Base-by-base conservation (phyloP, 805 yeast species). In the Wickerhamiella spandovensis region DNA sequence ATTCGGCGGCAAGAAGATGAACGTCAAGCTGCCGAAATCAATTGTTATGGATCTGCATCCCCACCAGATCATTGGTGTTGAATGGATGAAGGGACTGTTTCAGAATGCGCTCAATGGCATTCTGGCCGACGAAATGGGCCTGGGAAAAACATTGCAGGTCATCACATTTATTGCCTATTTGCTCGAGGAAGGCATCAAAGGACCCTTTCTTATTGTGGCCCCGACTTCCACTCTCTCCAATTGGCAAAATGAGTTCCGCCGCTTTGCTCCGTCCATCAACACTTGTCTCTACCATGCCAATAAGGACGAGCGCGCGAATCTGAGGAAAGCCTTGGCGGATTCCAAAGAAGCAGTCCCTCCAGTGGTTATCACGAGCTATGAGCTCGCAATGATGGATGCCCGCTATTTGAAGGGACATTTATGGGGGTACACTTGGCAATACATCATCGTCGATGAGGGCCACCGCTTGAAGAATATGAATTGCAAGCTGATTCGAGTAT, bases 51-150 rank as follows among this genome's bases (percentile, higher is more conserved):
- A 61, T 0, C 70, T 90, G 72, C 86, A 87, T 60, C 83, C 80
- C 25, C 88, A 92, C 61, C 98, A 90, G 65, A 64, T 86, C 18
- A 88, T 84, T 50, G 98, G 97, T 1, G 73, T 90, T 51, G 88
- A 86, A 55, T 90, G 97, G 97, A 68, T 92, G 42, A 75, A 82
- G 13, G 82, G 95, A 0, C 67, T 90, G 23, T 92, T 84, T 63
- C 95, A 89, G 61, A 92, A 90, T 65, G 98, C 97, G 0, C 70
- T 90, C 25, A 90, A 90, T 64, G 98, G 97, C 2, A 89, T 92
- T 35, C 68, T 92, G 20, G 97, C 97, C 0, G 97, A 92, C 67
- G 97, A 90, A 64, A 90, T 90, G 98, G 97, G 97, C 0, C 69
- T 90, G 23, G 98, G 98, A 1, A 90, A 90, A 63, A 92, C 98